Percentiles rank a stretch among this genome's conserved stretches.
These are phyloP conservation scores for Fusarium avenaceum DNA, from an alignment of 2,329 filamentous ascomycete species.

Conservation along the genomic window DNA sequence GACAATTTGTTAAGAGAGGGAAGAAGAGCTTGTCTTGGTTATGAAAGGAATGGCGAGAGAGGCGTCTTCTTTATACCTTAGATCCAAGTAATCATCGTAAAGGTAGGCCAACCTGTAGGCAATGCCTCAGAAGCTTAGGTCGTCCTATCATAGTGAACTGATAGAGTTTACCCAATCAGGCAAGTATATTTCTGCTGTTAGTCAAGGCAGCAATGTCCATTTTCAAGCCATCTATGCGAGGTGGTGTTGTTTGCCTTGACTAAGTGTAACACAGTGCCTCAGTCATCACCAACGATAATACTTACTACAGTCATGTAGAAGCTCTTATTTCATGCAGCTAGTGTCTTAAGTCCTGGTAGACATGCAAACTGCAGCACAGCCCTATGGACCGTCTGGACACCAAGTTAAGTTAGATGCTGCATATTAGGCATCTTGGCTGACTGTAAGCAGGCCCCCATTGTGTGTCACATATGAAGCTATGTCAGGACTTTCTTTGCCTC, in stretches of 20 bases:
- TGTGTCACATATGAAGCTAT: background rate
- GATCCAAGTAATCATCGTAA: background rate
- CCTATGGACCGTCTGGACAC: conserved; percentile 2
- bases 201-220: conserved; percentile 36
- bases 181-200: conserved; percentile 11
- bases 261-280: background rate
- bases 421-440: conserved; percentile 1
- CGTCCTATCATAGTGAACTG: conserved; percentile 6
- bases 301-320: too few species aligned
- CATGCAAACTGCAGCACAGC: conserved; percentile 23
- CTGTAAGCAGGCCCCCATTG: background rate
- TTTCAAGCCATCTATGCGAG: background rate
- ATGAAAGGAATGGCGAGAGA: background rate
- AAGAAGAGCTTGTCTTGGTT: background rate
- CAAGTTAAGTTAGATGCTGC: background rate
- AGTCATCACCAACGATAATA: background rate
- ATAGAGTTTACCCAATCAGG: conserved; percentile 7
- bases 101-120: too few species aligned
- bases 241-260: conserved; percentile 16
- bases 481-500: background rate
- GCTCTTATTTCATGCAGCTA: too few species aligned
- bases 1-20: background rate
- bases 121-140: conserved; percentile 2
- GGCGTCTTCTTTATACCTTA: conserved; percentile 27
- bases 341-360: background rate